Evolutionary conservation across 2,329 filamentous ascomycete species (phyloP), one percentile per base, ranked within the genome.

Genomic region (Sphaerostilbella broomeana): DNA sequence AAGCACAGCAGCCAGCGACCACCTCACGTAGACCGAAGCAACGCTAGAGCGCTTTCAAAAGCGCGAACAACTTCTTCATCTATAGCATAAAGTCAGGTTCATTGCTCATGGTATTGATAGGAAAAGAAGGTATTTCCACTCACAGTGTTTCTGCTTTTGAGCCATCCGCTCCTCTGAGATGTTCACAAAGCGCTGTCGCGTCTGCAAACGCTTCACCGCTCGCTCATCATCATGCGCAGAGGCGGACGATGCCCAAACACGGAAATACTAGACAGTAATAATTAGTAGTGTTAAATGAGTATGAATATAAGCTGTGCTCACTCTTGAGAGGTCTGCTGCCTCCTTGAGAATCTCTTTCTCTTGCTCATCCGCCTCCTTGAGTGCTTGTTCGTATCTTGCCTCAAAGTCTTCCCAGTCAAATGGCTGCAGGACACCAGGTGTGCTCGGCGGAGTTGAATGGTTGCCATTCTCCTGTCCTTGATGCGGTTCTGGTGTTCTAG

Each of bases 351-450:
- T 67, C 20, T 75, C 67, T 30, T 70, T 69, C 55, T 95, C 87
- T 2, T 78, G 64, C 2, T 68, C 65, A 36, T 79, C 73, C 22
- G 81, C 75, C 27, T 79, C 69, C 11, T 68, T 62, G 51, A 94
- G 74, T 13, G 77, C 78, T 37, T 73, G 64, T 43, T 81, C 70
- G 51, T 88, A 94, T 28, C 77, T 75, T 2, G 66, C 56, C 58
- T 88, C 73, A 21, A 95, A 80, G n/a, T 81, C 73, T 3, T 80
- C 68, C 88, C 88, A 95, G 60, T 89, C 77, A 53, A 85, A 87
- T 0, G 54, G 63, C 38, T 65, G 61, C 44, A 86, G 63, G 37
- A 64, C 61, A 13, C 70, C 70, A 0, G 73, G 70, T 2, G 74
- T 73, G 51, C 64, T 65, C n/a, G 70, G 69, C 9, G 68, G 62